Evolutionary conservation across 345 rosid species (phyloP), one percentile per base, ranked within the genome.

Genomic region (Salix purpurea): DNA sequence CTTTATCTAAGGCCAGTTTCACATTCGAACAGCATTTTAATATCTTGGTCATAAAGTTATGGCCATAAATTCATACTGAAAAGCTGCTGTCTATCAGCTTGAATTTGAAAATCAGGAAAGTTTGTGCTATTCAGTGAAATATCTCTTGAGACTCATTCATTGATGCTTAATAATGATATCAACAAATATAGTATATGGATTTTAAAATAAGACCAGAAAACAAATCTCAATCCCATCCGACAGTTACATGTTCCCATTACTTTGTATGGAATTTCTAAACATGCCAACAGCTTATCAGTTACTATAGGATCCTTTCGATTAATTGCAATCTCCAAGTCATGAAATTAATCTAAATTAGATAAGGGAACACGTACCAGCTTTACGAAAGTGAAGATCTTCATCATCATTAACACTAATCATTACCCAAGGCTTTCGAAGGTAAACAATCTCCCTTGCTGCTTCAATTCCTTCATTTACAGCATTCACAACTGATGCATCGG

Each of bases 391-490:
- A 73, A 88, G 91, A 82, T 90, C 93, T 50, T 84, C 85, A 28
- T 90, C 90, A 64, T 90, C 91, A 61, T 90, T 88, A 67, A 86
- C 84, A 78, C 90, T 88, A 18, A 90, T 85, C 93, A 90, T 90
- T 42, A 87, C 88, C 93, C 91, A 90, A 58, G 93, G 93, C 84
- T 84, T 85, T 44, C 89, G 80, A 72, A 90, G 67, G 6, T 82
- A 71, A 65, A 84, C 40, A 56, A 90, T 85, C 42, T 81, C 83
- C 75, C 81, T 76, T 0, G 90, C 93, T 18, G 84, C 84, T 37
- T 84, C 88, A 75, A 86, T 85, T 5, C 93, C 91, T 77, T 83
- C 85, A 74, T 84, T 88, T 54, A 90, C 90, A 28, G 93, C 91
- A 73, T 71, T 83, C 77, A 90, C 87, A 61, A 90, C 89, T 1